Base-by-base conservation (phyloP, 2,329 filamentous ascomycete genomes). In the Didymella glomerata region DNA sequence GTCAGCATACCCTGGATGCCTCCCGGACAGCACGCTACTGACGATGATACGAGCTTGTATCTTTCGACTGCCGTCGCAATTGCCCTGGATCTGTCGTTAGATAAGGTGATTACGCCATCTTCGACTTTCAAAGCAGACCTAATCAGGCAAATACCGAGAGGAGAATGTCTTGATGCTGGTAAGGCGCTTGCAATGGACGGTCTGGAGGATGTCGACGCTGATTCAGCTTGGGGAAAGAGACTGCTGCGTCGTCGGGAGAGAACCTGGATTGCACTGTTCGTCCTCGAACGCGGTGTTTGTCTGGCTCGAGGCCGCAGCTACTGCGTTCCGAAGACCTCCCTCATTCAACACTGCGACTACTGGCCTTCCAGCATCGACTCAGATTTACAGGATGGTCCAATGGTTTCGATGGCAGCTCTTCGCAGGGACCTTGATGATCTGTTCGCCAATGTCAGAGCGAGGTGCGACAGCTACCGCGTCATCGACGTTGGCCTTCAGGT, bases 1-100 rank as follows among this genome's bases (percentile, higher is more conserved):
- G 84, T 90, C 30, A 91, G 91, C 61, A 84, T 92, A 7, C 89
- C 89, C 0, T 92, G 89, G 89, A 90, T 91, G 84, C 85, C 86
- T 28, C 87, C 87, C 1, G 87, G 87, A 2, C 60, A 63, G 79
- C 86, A 89, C 67, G 88, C 86, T 72, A 87, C 87, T 10, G 89
- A 91, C 63, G 89, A 92, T 60, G 89, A 91, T 67, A 90, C 89
- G 0, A 90, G 88, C 57, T 84, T 86, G 41, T 91, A 90, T 65
- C 85, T 92, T 53, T 85, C 88, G 1, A 87, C 89, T 78, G 89
- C 89, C 1, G 79, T 89, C 10, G 88, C 87, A 0, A 86, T 91
- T 60, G 88, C 89, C 0, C 79, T 91, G 32, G 89, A 92, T 66
- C 68, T 92, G 9, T 89, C 86, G 1, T 74, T 92, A 14, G 88